Percentiles rank a stretch among this genome's conserved stretches.
Conservation (phyloP, 176 grass and related monocot species). For the Stipa capillata region DNA sequence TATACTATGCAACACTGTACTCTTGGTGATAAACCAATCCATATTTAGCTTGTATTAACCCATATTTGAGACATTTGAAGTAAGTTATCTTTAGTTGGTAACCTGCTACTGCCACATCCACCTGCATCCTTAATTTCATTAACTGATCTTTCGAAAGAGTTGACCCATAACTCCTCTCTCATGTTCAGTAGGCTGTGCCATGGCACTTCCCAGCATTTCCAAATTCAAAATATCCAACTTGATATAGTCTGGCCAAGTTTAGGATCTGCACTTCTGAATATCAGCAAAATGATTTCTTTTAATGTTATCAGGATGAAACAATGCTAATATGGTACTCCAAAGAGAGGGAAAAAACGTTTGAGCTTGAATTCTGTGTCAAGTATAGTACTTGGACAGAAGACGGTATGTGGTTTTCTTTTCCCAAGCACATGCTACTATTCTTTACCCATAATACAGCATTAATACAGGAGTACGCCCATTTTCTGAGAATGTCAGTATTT, state of each 20-base stretch:
- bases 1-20: no score
- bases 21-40: no score
- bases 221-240: background rate
- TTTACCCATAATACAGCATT: background rate
- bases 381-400: conserved; percentile 79
- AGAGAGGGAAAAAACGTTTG: conserved; percentile 70
- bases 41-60: no score
- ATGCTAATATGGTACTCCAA: conserved; percentile 80
- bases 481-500: conserved; percentile 20
- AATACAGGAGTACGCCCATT: background rate
- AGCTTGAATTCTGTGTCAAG: conserved; percentile 63
- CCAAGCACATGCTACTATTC: background rate
- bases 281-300: conserved; percentile 1
- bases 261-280: background rate
- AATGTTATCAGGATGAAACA: conserved; percentile 70
- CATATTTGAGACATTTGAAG: no score
- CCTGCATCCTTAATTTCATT: background rate
- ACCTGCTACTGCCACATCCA: background rate
- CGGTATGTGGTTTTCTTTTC: conserved; percentile 42
- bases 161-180: background rate
- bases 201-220: background rate
- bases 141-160: background rate
- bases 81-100: background rate
- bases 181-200: background rate
- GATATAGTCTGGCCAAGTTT: background rate